Evolutionary conservation across 129 eudicot genomes (phyloP), one percentile per base, ranked within the genome.

Genomic region (Escallonia rubra): DNA sequence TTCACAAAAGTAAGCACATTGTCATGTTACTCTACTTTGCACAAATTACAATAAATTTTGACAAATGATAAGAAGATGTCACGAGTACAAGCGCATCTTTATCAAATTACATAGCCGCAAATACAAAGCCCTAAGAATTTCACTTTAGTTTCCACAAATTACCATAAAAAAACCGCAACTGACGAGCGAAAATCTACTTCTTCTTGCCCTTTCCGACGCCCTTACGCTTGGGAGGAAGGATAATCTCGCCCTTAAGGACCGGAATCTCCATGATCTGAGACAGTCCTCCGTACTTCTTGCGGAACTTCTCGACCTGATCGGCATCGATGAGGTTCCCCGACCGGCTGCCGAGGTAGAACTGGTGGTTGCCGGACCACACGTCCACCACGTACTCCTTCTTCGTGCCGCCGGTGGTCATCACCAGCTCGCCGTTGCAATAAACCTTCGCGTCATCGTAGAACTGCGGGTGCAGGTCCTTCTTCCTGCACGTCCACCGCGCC

Each of bases 291-390:
- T 10, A 85, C 65, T 68, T 81, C 79, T 85, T 85, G 4, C 86
- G 69, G 59, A 85, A 85, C 67, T 85, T 85, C 69, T 74, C 81
- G 41, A 85, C 84, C 59, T 85, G 90, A 43, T 81, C 84, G 55
- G 70, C 86, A 8, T 81, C 86, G 8, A 78, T 8, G 14, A 85
- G 63, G 2, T 34, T 6, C 39, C 70, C 67, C 2, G 86, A 78
- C 38, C 86, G 64, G 55, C 76, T 68, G 5, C 90, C 90, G 13
- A 68, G 73, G 64, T 80, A 85, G 69, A 81, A 85, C 0, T 81
- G 90, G 58, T 85, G 90, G 58, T 85, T 85, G 0, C 90, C 90
- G 2, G 90, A 85, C 90, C 90, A 85, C 1, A 85, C 90, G 65
- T 85, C 90, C 6, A 85, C 86, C 4, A 76, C 79, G 45, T 80